Percentiles rank a stretch among this genome's conserved stretches.
These are phyloP conservation scores for Cladorrhinum samala DNA, from an alignment of 495 filamentous ascomycete species.

Conservation along the genomic window DNA sequence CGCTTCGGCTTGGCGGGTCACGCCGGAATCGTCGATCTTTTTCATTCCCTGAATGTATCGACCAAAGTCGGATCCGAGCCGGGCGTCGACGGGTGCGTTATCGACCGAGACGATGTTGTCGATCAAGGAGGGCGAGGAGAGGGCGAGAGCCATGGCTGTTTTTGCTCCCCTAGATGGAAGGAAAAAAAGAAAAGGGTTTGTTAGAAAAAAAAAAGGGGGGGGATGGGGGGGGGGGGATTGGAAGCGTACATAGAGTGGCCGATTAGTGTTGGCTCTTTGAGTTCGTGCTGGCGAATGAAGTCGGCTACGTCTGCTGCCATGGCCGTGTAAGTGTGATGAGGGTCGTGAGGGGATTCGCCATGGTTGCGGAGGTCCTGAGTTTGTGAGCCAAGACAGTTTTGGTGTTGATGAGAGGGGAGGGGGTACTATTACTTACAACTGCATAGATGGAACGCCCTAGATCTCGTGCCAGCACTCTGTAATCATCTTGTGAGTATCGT, in stretches of 20 bases:
- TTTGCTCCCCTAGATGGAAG: slow-evolving; percentile 71
- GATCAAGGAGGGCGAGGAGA: slow-evolving; percentile 59
- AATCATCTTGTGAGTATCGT: slow-evolving; percentile 9
- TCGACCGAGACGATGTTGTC: slow-evolving; percentile 75
- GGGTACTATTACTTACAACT: slow-evolving; percentile 50
- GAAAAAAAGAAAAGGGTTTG: neutral
- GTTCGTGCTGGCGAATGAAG: slow-evolving; percentile 69
- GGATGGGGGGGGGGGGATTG: neutral
- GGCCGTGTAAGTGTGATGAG: slow-evolving; percentile 69
- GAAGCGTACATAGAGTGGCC: slow-evolving; percentile 84
- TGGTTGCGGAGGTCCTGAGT: slow-evolving; percentile 82
- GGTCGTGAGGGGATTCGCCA: slow-evolving; percentile 77
- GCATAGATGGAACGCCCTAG: slow-evolving; percentile 77
- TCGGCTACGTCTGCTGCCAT: slow-evolving; percentile 83
- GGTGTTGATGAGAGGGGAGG: neutral
- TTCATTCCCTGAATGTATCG: slow-evolving; percentile 84
- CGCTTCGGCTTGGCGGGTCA: slow-evolving; percentile 68
- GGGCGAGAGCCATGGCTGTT: slow-evolving; percentile 81
- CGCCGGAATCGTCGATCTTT: slow-evolving; percentile 59
- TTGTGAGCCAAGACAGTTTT: neutral
- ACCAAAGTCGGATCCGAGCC: slow-evolving; percentile 65
- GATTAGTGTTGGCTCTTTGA: slow-evolving; percentile 68
- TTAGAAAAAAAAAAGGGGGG: neutral
- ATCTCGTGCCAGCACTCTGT: slow-evolving; percentile 69
- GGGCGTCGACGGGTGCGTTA: slow-evolving; percentile 82